phyloP scores from a whole-genome alignment of 202 grass and related monocot genomes.

The Digitaria exilis region DNA sequence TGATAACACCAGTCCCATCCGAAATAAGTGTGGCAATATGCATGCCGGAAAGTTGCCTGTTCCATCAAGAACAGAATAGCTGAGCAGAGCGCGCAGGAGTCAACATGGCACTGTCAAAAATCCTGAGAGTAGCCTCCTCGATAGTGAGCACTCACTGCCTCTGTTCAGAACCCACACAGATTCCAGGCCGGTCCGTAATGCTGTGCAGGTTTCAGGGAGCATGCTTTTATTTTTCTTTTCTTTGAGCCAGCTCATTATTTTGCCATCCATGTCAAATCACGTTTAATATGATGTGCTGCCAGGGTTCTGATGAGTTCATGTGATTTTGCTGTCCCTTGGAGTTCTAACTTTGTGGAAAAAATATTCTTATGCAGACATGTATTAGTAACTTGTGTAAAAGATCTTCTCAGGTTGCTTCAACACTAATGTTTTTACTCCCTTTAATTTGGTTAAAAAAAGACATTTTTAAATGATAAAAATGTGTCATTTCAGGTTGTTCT shows the following conservation, averaged over 20 bases:
- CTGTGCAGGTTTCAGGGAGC: neutral
- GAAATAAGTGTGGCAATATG: slow-evolving; percentile 24
- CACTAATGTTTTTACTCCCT: no score
- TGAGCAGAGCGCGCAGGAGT: neutral
- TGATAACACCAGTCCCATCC: slow-evolving; percentile 33
- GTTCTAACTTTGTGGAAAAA: no score
- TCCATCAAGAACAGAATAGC: slow-evolving; percentile 33
- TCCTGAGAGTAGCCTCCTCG: slow-evolving; percentile 31
- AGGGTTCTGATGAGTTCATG: slow-evolving; percentile 26
- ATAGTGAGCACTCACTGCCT: neutral
- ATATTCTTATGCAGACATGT: no score
- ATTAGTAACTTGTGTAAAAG: slow-evolving; percentile 4
- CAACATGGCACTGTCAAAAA: slow-evolving; percentile 41
- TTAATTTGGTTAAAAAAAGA: no score
- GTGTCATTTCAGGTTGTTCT: neutral
- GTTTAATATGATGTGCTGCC: slow-evolving; percentile 31
- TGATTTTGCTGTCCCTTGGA: neutral
- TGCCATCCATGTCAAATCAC: slow-evolving; percentile 41
- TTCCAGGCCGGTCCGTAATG: neutral
- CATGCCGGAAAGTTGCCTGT: slow-evolving; percentile 43
- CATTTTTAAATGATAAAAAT: neutral
- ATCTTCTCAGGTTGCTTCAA: neutral
- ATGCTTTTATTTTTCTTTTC: neutral
- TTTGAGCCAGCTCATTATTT: slow-evolving; percentile 25
- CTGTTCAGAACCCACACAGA: neutral